Evolutionary conservation across 257 asterid species (phyloP).

Genomic region (Forsythia viridissima): DNA sequence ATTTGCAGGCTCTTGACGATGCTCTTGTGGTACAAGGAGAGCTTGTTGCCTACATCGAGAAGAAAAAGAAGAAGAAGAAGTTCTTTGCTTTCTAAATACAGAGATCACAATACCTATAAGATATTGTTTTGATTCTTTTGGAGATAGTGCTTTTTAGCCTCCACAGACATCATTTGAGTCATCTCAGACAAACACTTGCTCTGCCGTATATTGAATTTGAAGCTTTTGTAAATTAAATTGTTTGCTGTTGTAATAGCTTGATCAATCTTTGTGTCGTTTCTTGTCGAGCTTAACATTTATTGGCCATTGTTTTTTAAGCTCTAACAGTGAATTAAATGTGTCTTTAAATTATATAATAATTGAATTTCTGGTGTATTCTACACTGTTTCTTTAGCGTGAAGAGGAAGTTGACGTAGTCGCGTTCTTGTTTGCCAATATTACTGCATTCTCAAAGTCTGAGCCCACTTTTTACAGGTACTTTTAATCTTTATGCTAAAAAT

Average conservation of each 20-base stretch:
- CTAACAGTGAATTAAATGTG: neutral
- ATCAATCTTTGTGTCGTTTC: conserved; percentile 11
- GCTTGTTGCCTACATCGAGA: conserved; percentile 70
- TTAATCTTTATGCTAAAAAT: too few relatives aligned
- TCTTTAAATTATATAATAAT: neutral
- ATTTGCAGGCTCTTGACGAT: conserved; percentile 70
- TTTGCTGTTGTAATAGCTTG: conserved; percentile 24
- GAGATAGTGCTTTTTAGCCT: conserved; percentile 18
- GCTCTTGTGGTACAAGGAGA: conserved; percentile 69
- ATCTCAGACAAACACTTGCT: conserved; percentile 22
- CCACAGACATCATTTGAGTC: conserved; percentile 18
- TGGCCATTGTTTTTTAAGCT: neutral
- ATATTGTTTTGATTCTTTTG: neutral
- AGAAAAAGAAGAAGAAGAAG: conserved; percentile 89
- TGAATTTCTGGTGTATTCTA: neutral
- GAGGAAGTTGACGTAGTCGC: neutral
- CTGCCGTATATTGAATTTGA: conserved; percentile 5
- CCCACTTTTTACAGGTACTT: neutral
- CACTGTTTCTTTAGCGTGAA: neutral
- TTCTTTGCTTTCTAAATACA: conserved; percentile 63
- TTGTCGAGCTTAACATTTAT: conserved; percentile 10
- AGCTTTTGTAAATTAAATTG: conserved; percentile 20
- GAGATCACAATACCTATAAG: conserved; percentile 10
- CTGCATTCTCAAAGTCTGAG: too few relatives aligned
- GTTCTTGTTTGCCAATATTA: neutral